Percentiles rank a stretch among this genome's conserved stretches.
These are phyloP conservation scores for Acer negundo DNA, from an alignment of 345 rosid species.

Conservation along the genomic window DNA sequence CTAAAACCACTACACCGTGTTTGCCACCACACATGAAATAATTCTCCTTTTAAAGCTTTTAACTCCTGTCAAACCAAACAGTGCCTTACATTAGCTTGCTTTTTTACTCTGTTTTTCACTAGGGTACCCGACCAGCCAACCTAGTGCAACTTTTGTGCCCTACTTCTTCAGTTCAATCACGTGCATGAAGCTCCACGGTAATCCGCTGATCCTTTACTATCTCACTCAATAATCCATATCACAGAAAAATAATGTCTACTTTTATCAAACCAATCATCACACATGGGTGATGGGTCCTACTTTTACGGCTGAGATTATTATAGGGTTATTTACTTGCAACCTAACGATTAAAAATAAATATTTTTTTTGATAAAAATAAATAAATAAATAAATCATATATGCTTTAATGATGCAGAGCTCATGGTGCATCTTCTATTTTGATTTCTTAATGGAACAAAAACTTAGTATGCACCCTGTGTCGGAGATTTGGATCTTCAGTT, in stretches of 20 bases:
- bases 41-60: not conserved
- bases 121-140: constrained; percentile 7
- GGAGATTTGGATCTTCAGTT: too few species aligned
- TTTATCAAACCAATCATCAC: constrained; percentile 3
- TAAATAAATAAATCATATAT: too few species aligned
- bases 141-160: not conserved
- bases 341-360: too few species aligned
- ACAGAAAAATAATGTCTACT: not conserved
- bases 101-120: not conserved
- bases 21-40: not conserved
- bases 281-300: constrained; percentile 3
- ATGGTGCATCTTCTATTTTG: too few species aligned
- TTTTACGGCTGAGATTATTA: constrained; percentile 21
- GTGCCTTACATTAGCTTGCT: not conserved
- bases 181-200: constrained; percentile 20
- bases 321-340: not conserved
- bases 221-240: not conserved
- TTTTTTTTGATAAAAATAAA: too few species aligned
- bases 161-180: not conserved
- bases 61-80: not conserved
- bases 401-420: too few species aligned
- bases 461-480: too few species aligned
- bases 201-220: constrained; percentile 1
- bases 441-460: too few species aligned
- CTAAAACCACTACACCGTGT: not conserved